A percentile compares a stretch with the other conserved stretches of the same genome.
Evolutionary conservation across 2,329 filamentous ascomycete genomes (phyloP).

Genomic region (Ascochyta clinopodiicola): DNA sequence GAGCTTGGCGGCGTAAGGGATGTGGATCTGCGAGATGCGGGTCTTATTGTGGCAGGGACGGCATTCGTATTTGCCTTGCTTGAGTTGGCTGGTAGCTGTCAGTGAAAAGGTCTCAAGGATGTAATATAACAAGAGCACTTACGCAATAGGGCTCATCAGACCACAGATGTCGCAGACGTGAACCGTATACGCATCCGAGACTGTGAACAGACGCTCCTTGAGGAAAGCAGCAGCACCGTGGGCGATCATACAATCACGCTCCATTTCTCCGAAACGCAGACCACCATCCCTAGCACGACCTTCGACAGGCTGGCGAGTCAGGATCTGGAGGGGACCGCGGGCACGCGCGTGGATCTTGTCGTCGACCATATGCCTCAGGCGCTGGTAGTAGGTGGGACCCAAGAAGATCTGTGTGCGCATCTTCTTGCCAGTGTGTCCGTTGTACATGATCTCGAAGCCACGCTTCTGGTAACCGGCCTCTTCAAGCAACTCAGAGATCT

Average conservation of each 20-base stretch:
- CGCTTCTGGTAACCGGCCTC: conserved; percentile 95
- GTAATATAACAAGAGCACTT: conserved; percentile 58
- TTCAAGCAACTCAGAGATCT: conserved; percentile 83
- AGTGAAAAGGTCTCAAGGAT: conserved; percentile 9
- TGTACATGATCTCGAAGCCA: conserved; percentile 98
- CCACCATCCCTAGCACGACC: conserved; percentile 98
- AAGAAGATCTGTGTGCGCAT: conserved; percentile 94
- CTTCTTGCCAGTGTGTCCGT: conserved; percentile 95
- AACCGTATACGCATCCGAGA: conserved; percentile 96
- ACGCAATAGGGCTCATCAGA: conserved; percentile 98
- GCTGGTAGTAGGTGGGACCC: conserved; percentile 98
- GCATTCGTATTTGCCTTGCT: conserved; percentile 95
- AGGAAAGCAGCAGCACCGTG: conserved; percentile 96
- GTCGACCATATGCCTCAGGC: conserved; percentile 98
- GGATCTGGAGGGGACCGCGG: conserved; percentile 92
- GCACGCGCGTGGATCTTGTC: conserved; percentile 99
- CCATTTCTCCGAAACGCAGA: conserved; percentile 99
- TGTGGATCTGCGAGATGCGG: conserved; percentile 95
- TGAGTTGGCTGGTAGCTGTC: conserved; percentile 72
- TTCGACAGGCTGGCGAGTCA: conserved; percentile 96
- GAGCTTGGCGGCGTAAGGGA: conserved; percentile 96
- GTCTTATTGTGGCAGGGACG: conserved; percentile 99
- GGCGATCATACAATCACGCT: conserved; percentile 99
- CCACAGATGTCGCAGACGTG: conserved; percentile 99
- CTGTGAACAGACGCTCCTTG: conserved; percentile 96